Conservation (phyloP, 139 green algal genomes). For the Tetraselmis striata region DNA sequence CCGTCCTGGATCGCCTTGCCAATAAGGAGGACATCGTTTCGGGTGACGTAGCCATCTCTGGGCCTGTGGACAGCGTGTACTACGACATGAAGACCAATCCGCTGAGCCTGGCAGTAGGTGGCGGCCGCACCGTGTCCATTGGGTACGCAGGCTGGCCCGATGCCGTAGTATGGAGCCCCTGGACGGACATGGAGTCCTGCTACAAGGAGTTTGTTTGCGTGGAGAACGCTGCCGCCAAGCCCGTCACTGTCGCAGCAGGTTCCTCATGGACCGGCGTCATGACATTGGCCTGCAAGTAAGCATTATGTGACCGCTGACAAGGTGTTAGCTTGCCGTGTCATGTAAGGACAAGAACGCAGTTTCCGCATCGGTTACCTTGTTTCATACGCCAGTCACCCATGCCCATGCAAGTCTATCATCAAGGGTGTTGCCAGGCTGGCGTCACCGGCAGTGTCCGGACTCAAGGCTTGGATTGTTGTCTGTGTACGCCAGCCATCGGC, state of each 20-base stretch:
- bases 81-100: neutral
- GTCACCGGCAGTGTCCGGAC: no score
- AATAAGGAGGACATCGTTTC: neutral
- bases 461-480: no score
- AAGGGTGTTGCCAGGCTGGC: no score
- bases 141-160: neutral
- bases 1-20: neutral
- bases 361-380: no score
- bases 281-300: neutral
- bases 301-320: no score
- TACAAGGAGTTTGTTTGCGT: constrained; percentile 83
- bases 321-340: no score
- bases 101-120: neutral
- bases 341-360: no score
- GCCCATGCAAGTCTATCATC: no score
- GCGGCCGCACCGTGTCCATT: neutral
- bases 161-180: constrained; percentile 38
- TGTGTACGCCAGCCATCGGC: no score
- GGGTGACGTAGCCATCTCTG: neutral
- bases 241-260: constrained; percentile 29
- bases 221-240: constrained; percentile 61
- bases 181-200: constrained; percentile 56
- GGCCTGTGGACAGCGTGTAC: neutral
- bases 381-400: no score
- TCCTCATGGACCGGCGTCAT: neutral